Percentiles rank a stretch among this genome's conserved stretches.
Evolutionary conservation across 768 basidiomycete genomes (phyloP).

Genomic region (Lactifluus volemus): DNA sequence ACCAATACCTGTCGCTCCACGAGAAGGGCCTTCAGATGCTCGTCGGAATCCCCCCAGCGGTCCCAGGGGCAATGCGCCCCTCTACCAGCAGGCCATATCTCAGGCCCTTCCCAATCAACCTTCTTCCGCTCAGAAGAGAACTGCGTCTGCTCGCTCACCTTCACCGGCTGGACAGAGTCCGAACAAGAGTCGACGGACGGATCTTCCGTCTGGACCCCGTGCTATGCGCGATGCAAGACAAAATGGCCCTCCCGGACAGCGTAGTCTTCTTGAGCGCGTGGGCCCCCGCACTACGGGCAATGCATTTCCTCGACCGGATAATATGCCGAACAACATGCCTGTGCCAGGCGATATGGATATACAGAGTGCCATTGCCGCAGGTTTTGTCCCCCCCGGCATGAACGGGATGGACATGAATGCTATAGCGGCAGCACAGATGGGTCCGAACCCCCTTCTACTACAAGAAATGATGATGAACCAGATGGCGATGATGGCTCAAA

Average conservation of each 20-base stretch:
- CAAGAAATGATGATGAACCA: conserved; percentile 91
- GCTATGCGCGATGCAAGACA: conserved; percentile 51
- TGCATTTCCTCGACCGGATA: conserved; percentile 33
- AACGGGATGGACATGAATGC: conserved; percentile 57
- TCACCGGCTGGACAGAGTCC: conserved; percentile 26
- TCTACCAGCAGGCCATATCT: conserved; percentile 63
- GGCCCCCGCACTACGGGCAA: conserved; percentile 27
- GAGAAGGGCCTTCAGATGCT: conserved; percentile 29
- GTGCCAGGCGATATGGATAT: conserved; percentile 38
- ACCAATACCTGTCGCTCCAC: conserved; percentile 15
- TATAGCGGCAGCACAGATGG: conserved; percentile 39
- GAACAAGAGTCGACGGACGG: conserved; percentile 63
- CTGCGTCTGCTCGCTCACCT: conserved; percentile 23
- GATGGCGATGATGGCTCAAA: conserved; percentile 90
- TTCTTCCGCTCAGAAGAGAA: conserved; percentile 22
- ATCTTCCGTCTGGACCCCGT: conserved; percentile 77
- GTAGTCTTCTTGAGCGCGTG: conserved; percentile 78
- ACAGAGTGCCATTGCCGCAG: conserved; percentile 40
- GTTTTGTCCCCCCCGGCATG: conserved; percentile 26
- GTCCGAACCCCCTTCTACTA: conserved; percentile 56
- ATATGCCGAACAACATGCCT: conserved; percentile 69
- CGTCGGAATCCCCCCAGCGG: conserved; percentile 39
- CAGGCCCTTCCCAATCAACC: conserved; percentile 16
- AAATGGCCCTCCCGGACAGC: conserved; percentile 29
- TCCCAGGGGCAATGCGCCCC: conserved; percentile 41